phyloP scores from a whole-genome alignment of 2,329 filamentous ascomycete genomes.

The Neofusicoccum ribis region DNA sequence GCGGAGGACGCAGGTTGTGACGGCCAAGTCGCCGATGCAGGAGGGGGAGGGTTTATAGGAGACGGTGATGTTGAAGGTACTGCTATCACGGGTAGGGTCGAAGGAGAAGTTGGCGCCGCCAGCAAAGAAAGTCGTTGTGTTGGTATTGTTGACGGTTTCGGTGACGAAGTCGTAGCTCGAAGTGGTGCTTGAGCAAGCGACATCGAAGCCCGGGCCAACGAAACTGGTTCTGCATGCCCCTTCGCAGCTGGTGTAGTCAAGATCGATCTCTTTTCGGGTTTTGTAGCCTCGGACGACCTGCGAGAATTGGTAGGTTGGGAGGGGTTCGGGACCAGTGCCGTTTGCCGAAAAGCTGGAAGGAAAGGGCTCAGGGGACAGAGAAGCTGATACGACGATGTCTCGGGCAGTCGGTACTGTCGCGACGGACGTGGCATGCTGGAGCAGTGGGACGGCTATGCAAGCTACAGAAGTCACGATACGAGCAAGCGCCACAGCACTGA shows the following conservation, averaged over 20 bases:
- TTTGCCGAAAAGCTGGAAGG: no score
- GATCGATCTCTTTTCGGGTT: background rate
- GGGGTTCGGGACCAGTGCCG: no score
- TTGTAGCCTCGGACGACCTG: background rate
- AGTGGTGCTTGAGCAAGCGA: background rate
- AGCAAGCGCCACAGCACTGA: no score
- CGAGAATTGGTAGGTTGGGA: background rate
- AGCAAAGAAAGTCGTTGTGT: no score
- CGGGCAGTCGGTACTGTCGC: no score
- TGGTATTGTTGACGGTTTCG: background rate
- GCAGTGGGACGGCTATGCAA: no score
- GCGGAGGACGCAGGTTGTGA: constrained; percentile 21
- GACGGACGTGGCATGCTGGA: no score
- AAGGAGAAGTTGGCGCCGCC: background rate
- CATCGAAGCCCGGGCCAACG: background rate
- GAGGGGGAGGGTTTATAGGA: constrained; percentile 21
- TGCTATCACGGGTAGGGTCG: background rate
- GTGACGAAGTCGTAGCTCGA: background rate
- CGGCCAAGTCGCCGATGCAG: constrained; percentile 22
- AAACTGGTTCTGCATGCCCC: background rate
- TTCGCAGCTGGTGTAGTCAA: background rate
- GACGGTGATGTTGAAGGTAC: background rate
- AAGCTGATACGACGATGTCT: no score
- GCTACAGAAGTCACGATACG: no score
- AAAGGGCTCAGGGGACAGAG: no score